Percentiles rank a stretch among this genome's conserved stretches.
phyloP scores from a whole-genome alignment of 2,329 filamentous ascomycete species.

The Diplodia mutila region DNA sequence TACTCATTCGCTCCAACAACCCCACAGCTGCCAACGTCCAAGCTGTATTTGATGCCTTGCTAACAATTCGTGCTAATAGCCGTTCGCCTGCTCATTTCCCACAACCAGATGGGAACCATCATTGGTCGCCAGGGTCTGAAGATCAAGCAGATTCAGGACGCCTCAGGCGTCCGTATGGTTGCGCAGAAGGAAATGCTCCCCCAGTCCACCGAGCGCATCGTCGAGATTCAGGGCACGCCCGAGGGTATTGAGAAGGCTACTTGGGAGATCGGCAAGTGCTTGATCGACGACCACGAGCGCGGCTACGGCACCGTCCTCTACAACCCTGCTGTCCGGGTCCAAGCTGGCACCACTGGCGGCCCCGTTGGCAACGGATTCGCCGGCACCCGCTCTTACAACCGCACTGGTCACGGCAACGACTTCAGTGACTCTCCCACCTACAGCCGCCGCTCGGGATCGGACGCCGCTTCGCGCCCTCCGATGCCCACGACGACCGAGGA shows the following conservation, averaged over 20 bases:
- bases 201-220: slow-evolving; percentile 96
- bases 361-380: slow-evolving; percentile 55
- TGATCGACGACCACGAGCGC: slow-evolving; percentile 96
- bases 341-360: slow-evolving; percentile 60
- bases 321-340: slow-evolving; percentile 91
- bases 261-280: slow-evolving; percentile 98
- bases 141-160: slow-evolving; percentile 99
- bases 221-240: slow-evolving; percentile 93
- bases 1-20: not conserved
- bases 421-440: slow-evolving; percentile 84
- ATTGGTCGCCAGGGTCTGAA: slow-evolving; percentile 95
- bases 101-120: slow-evolving; percentile 99
- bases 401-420: slow-evolving; percentile 95
- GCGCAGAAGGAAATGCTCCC: slow-evolving; percentile 99
- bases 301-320: slow-evolving; percentile 97
- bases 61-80: slow-evolving; percentile 57
- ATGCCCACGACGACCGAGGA: slow-evolving; percentile 90
- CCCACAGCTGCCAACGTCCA: not conserved
- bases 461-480: slow-evolving; percentile 75
- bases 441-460: slow-evolving; percentile 80
- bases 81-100: slow-evolving; percentile 95
- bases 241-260: slow-evolving; percentile 94
- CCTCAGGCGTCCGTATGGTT: slow-evolving; percentile 96
- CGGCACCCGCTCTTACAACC: slow-evolving; percentile 72
- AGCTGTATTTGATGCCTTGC: not conserved